Evolutionary conservation across 441 rosid species (phyloP).

Genomic region (Euphorbia schlechtendalii): DNA sequence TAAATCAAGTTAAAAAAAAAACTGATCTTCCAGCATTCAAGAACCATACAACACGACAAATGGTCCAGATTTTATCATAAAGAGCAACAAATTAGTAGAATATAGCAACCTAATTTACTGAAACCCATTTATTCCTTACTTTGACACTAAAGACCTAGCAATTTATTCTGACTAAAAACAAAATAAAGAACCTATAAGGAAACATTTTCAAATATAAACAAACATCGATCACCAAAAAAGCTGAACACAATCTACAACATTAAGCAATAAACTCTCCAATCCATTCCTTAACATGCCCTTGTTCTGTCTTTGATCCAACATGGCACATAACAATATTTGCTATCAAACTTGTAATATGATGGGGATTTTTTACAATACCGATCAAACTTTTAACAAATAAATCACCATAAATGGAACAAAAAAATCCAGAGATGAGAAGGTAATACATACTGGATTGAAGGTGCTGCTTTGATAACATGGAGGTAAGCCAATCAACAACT

Average conservation of each 20-base stretch:
- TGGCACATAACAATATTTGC: no score
- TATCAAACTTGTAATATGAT: no score
- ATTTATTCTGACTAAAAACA: background rate
- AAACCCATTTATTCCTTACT: background rate
- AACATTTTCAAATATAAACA: no score
- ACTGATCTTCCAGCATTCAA: background rate
- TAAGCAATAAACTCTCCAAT: no score
- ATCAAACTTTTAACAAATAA: background rate
- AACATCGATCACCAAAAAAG: no score
- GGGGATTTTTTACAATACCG: no score
- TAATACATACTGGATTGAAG: constrained; percentile 45
- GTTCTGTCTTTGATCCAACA: no score
- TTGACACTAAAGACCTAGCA: background rate
- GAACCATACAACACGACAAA: background rate
- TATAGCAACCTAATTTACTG: background rate
- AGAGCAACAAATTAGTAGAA: background rate
- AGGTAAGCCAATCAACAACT: constrained; percentile 97
- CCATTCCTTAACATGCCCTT: no score
- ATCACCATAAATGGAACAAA: background rate
- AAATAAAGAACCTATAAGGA: background rate
- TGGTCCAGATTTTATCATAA: background rate
- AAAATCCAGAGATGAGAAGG: constrained; percentile 4
- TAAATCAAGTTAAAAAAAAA: background rate
- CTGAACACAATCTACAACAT: no score
- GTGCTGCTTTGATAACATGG: constrained; percentile 85